A percentile compares a stretch with the other conserved stretches of the same genome.
Evolutionary conservation across 2,329 filamentous ascomycete species (phyloP).

Genomic region (Xylariaceae sp.): DNA sequence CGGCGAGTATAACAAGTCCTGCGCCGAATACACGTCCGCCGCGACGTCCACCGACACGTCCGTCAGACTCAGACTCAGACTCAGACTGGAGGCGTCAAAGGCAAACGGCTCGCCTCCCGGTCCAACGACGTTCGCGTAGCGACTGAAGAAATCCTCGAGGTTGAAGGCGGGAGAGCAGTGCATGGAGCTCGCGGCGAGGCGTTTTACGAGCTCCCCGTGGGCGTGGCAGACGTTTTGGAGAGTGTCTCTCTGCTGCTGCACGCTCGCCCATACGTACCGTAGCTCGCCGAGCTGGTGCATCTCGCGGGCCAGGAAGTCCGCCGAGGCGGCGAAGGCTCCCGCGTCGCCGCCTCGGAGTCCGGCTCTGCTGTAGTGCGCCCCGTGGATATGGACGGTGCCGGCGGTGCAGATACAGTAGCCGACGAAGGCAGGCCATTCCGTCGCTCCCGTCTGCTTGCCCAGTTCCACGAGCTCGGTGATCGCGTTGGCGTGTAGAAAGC

Average conservation of each 20-base stretch:
- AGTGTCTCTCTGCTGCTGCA: conserved; percentile 74
- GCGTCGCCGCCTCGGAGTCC: conserved; percentile 42
- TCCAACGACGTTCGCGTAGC: conserved; percentile 58
- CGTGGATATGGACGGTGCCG: conserved; percentile 82
- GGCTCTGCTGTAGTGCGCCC: conserved; percentile 65
- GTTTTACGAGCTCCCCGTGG: conserved; percentile 76
- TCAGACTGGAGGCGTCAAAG: conserved; percentile 71
- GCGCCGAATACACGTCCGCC: conserved; percentile 48
- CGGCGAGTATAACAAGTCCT: conserved; percentile 45
- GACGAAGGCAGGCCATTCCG: conserved; percentile 83
- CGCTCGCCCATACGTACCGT: conserved; percentile 67
- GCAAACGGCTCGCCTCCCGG: conserved; percentile 53
- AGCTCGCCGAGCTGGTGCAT: conserved; percentile 76
- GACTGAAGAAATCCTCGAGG: conserved; percentile 80
- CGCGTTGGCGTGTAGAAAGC: conserved; percentile 79
- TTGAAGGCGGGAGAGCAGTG: conserved; percentile 75
- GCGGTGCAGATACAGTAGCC: conserved; percentile 84
- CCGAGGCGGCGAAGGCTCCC: conserved; percentile 56
- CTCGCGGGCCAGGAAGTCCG: conserved; percentile 69
- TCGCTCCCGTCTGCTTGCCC: conserved; percentile 64
- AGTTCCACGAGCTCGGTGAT: conserved; percentile 78
- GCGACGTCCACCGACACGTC: conserved; percentile 59
- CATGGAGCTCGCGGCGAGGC: conserved; percentile 61
- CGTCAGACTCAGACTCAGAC: conserved; percentile 63
- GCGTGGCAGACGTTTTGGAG: conserved; percentile 71